A percentile compares a stretch with the other conserved stretches of the same genome.
These are phyloP conservation scores for Colletotrichum liaoningense DNA, from an alignment of 2,329 filamentous ascomycete species.

Conservation along the genomic window DNA sequence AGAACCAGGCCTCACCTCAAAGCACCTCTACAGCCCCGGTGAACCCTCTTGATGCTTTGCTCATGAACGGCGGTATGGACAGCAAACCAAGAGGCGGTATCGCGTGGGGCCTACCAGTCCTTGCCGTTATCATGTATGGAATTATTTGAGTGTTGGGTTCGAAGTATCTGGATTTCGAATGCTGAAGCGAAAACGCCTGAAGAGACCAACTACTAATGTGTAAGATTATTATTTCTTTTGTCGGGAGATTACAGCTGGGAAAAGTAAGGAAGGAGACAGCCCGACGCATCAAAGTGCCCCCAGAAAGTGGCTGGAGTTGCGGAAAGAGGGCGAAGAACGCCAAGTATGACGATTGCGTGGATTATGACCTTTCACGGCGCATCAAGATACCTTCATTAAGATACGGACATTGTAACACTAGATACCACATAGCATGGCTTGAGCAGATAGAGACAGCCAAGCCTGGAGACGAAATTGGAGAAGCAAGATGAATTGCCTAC, in stretches of 20 bases:
- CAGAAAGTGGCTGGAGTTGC: background rate
- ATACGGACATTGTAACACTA: constrained; percentile 15
- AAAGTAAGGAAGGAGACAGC: background rate
- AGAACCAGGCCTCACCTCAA: background rate
- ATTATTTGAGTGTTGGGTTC: background rate
- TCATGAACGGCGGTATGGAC: constrained; percentile 2
- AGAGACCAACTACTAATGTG: constrained; percentile 26
- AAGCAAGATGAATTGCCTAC: background rate
- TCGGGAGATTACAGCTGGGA: background rate
- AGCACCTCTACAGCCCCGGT: constrained; percentile 13
- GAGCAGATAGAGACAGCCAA: constrained; percentile 10
- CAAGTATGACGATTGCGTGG: background rate
- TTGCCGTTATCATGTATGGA: background rate
- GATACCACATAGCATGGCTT: constrained; percentile 28
- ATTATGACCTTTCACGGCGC: constrained; percentile 19
- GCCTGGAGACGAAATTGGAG: background rate
- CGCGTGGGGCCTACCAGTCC: background rate
- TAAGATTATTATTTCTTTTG: constrained; percentile 23
- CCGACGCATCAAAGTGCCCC: background rate
- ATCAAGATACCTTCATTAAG: constrained; percentile 25
- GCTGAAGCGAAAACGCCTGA: background rate
- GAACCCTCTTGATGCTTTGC: constrained; percentile 29
- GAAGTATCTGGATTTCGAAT: background rate
- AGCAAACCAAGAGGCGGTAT: background rate
- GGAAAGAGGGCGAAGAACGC: background rate